These are phyloP conservation scores for Plasmodium chabaudi DNA, from an alignment of 169 alveolate species.

Conservation along the genomic window DNA sequence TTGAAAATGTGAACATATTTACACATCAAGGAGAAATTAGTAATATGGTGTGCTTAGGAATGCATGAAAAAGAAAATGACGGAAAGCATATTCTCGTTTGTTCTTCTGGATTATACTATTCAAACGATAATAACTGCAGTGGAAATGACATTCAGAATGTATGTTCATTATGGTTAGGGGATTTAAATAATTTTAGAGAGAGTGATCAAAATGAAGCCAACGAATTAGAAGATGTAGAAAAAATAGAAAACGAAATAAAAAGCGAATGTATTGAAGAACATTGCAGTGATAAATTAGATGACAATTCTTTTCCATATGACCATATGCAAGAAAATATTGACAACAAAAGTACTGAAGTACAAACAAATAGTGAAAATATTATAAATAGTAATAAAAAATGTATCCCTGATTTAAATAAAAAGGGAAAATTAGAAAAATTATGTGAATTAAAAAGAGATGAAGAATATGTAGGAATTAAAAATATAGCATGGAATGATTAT, in stretches of 20 bases:
- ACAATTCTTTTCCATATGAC: background rate
- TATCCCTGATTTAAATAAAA: background rate
- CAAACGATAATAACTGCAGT: constrained; percentile 5
- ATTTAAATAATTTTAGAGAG: constrained; percentile 13
- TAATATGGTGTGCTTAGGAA: constrained; percentile 60
- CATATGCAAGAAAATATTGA: background rate
- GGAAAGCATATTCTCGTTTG: constrained; percentile 30
- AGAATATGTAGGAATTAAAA: constrained; percentile 22
- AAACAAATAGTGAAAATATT: background rate
- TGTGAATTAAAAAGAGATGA: constrained; percentile 19
- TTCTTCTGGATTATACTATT: constrained; percentile 16
- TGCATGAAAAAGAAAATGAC: constrained; percentile 18
- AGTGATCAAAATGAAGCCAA: background rate
- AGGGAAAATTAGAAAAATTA: constrained; percentile 10
- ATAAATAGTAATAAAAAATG: background rate
- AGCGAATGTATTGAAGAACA: background rate
- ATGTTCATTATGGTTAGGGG: constrained; percentile 46
- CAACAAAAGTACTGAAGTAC: constrained; percentile 1
- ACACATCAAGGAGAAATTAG: constrained; percentile 33
- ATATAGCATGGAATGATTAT: constrained; percentile 42
- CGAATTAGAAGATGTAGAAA: background rate
- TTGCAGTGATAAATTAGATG: background rate
- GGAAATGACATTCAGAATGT: background rate
- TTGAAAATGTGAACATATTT: constrained; percentile 44
- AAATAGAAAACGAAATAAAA: background rate